These are phyloP conservation scores for Pinguiococcus pyrenoidosus DNA, from an alignment of 108 stramenopile species.

Conservation along the genomic window DNA sequence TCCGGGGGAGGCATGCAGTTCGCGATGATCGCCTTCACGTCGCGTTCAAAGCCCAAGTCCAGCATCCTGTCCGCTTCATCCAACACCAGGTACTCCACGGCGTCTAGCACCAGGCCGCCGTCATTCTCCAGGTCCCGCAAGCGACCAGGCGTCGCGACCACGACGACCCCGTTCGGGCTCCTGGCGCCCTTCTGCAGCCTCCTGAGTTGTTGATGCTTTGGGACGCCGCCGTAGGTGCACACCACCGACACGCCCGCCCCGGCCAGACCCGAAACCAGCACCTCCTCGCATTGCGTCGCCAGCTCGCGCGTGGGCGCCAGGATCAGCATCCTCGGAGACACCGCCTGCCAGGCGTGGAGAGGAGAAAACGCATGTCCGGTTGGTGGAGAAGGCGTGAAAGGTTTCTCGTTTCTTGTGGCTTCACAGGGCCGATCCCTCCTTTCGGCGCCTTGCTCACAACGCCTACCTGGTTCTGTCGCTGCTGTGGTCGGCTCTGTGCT, in stretches of 20 bases:
- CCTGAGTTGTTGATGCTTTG: constrained; percentile 65
- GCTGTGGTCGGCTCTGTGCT: too few relatives aligned
- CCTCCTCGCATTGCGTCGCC: constrained; percentile 85
- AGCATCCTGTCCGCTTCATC: constrained; percentile 93
- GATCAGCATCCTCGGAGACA: constrained; percentile 84
- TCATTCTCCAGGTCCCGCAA: constrained; percentile 84
- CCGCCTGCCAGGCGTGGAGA: too few relatives aligned
- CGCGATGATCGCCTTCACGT: constrained; percentile 6
- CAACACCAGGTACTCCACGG: constrained; percentile 61
- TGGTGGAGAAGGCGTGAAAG: too few relatives aligned
- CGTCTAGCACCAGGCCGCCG: constrained; percentile 53
- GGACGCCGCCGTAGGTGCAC: constrained; percentile 89
- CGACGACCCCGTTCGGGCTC: constrained; percentile 40
- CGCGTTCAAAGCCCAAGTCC: constrained; percentile 42
- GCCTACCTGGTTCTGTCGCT: too few relatives aligned
- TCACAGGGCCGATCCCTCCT: too few relatives aligned
- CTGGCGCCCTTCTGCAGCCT: constrained; percentile 50
- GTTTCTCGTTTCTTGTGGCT: too few relatives aligned
- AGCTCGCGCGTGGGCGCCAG: constrained; percentile 94
- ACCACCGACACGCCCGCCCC: constrained; percentile 55
- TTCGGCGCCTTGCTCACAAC: too few relatives aligned
- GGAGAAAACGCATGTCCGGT: too few relatives aligned
- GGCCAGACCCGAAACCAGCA: constrained; percentile 63
- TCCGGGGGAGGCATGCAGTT: constrained; percentile 22
- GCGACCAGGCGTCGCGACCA: constrained; percentile 94